phyloP scores from a whole-genome alignment of 345 rosid species.

The Syzygium aromaticum region DNA sequence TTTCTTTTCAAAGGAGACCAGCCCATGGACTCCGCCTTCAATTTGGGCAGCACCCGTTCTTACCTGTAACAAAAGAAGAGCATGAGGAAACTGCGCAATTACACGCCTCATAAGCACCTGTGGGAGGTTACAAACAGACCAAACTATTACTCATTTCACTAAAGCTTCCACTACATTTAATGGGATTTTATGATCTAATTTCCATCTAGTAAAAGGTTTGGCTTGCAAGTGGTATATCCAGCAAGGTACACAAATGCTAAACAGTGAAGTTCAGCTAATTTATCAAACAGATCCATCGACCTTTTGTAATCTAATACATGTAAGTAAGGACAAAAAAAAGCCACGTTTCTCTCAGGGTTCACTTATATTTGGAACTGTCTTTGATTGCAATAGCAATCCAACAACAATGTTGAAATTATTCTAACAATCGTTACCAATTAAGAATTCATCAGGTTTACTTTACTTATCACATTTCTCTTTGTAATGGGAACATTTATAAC shows the following conservation, averaged over 20 bases:
- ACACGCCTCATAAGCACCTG: background rate
- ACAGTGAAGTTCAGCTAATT: background rate
- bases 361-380: background rate
- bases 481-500: background rate
- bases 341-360: background rate
- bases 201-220: too few relatives aligned
- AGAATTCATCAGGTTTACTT: background rate
- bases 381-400: background rate
- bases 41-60: conserved; percentile 90
- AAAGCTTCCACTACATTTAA: background rate
- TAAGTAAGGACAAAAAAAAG: background rate
- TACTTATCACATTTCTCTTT: background rate
- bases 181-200: background rate
- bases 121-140: background rate
- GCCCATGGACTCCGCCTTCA: conserved; percentile 88
- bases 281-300: too few relatives aligned
- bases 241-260: background rate
- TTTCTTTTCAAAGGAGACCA: conserved; percentile 70
- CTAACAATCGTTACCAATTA: background rate
- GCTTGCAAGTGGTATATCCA: background rate
- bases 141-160: background rate
- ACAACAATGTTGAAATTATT: background rate
- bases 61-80: conserved; percentile 27
- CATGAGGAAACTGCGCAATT: background rate
- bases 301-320: background rate